Evolutionary conservation across 495 filamentous ascomycete genomes (phyloP).

Genomic region (Pyrenula aspistea): DNA sequence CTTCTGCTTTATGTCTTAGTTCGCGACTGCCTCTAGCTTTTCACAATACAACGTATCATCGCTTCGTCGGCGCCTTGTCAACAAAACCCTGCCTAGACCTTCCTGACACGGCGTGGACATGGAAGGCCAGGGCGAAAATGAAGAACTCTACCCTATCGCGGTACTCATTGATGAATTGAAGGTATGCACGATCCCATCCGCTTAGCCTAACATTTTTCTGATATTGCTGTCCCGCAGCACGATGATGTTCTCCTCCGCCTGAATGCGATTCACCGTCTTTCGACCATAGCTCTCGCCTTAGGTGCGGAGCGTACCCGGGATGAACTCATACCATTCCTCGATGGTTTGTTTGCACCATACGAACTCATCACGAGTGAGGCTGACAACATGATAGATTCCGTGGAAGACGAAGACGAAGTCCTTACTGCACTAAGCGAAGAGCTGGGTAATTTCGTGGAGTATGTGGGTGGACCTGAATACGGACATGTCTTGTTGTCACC

Average conservation of each 20-base stretch:
- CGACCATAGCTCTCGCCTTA: slow-evolving; percentile 91
- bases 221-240: slow-evolving; percentile 46
- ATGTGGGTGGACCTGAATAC: slow-evolving; percentile 86
- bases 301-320: slow-evolving; percentile 92
- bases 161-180: slow-evolving; percentile 99
- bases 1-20: slow-evolving; percentile 18
- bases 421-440: slow-evolving; percentile 94
- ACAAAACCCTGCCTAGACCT: slow-evolving; percentile 6
- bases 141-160: slow-evolving; percentile 98
- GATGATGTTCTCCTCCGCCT: slow-evolving; percentile 95
- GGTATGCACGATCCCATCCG: slow-evolving; percentile 40
- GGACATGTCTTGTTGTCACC: slow-evolving; percentile 95
- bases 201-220: slow-evolving; percentile 6
- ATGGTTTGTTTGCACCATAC: slow-evolving; percentile 49
- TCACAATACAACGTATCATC: slow-evolving; percentile 12
- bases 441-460: slow-evolving; percentile 91
- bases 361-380: not conserved
- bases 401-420: slow-evolving; percentile 98
- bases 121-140: slow-evolving; percentile 66
- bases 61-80: slow-evolving; percentile 13
- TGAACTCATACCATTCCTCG: slow-evolving; percentile 95
- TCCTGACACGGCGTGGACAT: slow-evolving; percentile 21
- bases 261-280: slow-evolving; percentile 95
- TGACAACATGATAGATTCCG: slow-evolving; percentile 57
- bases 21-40: not conserved